These are phyloP conservation scores for Cercospora beticola DNA, from an alignment of 2,329 filamentous ascomycete genomes.

Conservation along the genomic window DNA sequence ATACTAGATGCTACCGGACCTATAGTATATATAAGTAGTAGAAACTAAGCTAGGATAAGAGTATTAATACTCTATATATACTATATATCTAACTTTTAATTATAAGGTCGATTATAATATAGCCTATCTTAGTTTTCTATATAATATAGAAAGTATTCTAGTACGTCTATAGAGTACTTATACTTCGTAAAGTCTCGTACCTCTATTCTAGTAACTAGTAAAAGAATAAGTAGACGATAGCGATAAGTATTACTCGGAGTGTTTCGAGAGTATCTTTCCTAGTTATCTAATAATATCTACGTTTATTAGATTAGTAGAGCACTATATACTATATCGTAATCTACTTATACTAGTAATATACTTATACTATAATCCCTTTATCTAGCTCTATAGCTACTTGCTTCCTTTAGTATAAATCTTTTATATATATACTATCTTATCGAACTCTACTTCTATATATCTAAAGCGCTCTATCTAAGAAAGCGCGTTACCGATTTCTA, in stretches of 20 bases:
- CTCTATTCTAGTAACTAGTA: no score
- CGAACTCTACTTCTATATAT: neutral
- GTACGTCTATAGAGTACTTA: no score
- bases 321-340: neutral
- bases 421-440: neutral
- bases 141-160: slow-evolving; percentile 4
- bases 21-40: neutral
- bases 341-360: neutral
- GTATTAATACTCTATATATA: neutral
- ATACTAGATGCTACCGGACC: neutral
- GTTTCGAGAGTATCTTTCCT: slow-evolving; percentile 1
- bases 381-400: neutral
- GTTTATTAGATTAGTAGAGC: neutral
- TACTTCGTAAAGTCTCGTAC: no score
- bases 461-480: neutral
- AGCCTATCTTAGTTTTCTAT: neutral
- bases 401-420: slow-evolving; percentile 7
- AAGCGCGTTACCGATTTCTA: neutral
- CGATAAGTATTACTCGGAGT: neutral
- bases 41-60: neutral
- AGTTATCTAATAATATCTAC: slow-evolving; percentile 3
- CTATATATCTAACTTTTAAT: slow-evolving; percentile 1
- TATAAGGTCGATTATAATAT: neutral
- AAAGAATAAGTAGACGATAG: slow-evolving; percentile 2
- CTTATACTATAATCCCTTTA: slow-evolving; percentile 1